These are phyloP conservation scores for Lactarius evosmus DNA, from an alignment of 768 basidiomycete genomes.

Conservation along the genomic window DNA sequence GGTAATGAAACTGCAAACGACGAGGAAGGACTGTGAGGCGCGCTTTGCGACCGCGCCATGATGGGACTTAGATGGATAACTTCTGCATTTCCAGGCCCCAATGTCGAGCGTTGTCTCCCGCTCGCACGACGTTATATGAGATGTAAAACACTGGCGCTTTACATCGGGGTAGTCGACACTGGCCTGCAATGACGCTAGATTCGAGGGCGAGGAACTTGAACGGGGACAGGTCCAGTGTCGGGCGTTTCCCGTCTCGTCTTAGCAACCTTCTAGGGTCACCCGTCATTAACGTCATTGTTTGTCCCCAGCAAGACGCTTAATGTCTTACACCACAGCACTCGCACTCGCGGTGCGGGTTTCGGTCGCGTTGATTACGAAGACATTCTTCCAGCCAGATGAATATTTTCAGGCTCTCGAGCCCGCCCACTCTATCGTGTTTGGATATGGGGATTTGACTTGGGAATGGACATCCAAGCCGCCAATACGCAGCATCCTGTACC, in stretches of 20 bases:
- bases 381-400: conserved; percentile 97
- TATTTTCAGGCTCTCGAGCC: conserved; percentile 94
- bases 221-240: too few species aligned
- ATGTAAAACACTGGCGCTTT: too few species aligned
- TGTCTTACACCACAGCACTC: conserved; percentile 28
- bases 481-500: conserved; percentile 79
- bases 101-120: background rate
- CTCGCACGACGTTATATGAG: too few species aligned
- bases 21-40: background rate
- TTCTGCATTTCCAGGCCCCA: background rate
- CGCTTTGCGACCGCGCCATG: background rate
- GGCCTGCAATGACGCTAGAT: too few species aligned
- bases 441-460: conserved; percentile 92
- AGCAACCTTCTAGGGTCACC: too few species aligned
- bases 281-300: too few species aligned
- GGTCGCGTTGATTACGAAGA: conserved; percentile 67
- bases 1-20: background rate
- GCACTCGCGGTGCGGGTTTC: conserved; percentile 52
- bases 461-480: conserved; percentile 78
- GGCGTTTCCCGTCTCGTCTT: too few species aligned
- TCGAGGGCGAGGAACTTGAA: too few species aligned
- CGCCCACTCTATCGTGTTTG: conserved; percentile 84
- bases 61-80: background rate
- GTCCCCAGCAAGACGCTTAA: conserved; percentile 33
- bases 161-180: too few species aligned